Conservation (phyloP, 1,284 basidiomycete species). For the Ganoderma sinense region DNA sequence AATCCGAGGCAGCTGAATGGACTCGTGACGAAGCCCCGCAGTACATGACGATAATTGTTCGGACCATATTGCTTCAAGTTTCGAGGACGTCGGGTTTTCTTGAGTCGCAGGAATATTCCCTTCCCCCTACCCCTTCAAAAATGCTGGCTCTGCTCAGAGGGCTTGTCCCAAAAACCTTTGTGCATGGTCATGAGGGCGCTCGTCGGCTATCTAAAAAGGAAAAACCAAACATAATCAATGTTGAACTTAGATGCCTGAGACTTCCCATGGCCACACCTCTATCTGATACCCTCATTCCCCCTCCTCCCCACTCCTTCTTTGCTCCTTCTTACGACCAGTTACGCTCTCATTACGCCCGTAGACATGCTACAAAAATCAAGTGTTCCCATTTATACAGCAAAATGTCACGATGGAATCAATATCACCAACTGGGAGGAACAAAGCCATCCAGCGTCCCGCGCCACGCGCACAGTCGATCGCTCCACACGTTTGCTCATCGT, state of each 20-base stretch:
- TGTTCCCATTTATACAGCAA: constrained; percentile 16
- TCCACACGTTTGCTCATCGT: constrained; percentile 31
- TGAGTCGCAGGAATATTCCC: too few relatives aligned
- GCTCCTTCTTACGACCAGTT: constrained; percentile 2
- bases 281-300: not conserved
- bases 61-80: too few relatives aligned
- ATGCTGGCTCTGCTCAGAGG: too few relatives aligned
- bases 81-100: too few relatives aligned
- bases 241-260: not conserved
- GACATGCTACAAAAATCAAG: constrained; percentile 15
- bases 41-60: too few relatives aligned
- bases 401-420: constrained; percentile 15
- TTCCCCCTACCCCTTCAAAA: too few relatives aligned
- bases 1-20: not conserved
- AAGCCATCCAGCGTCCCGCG: constrained; percentile 25
- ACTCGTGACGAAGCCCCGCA: constrained; percentile 7
- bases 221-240: not conserved
- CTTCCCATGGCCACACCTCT: not conserved
- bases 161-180: too few relatives aligned
- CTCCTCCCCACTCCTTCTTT: constrained; percentile 2
- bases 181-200: too few relatives aligned
- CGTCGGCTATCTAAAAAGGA: not conserved
- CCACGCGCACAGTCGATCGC: constrained; percentile 30
- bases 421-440: constrained; percentile 14
- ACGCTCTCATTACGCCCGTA: not conserved